Evolutionary conservation across 1,284 basidiomycete genomes (phyloP).

Genomic region (Ustilago loliicola): DNA sequence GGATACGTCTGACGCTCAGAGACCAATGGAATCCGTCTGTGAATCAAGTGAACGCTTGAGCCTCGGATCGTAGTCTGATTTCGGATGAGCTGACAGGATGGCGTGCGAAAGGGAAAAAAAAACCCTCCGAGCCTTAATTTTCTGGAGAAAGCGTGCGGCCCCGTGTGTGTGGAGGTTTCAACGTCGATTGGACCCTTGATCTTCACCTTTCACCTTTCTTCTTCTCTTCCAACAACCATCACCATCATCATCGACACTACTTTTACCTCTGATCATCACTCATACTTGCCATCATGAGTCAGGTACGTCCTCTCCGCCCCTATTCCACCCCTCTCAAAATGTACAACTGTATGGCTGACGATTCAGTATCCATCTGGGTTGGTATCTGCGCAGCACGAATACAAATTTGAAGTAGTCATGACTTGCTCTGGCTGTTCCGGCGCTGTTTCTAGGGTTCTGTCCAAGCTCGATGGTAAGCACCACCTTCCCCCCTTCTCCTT

Average conservation of each 20-base stretch:
- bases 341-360: not conserved
- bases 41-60: not conserved
- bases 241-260: not conserved
- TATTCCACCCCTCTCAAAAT: not conserved
- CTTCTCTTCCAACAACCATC: slow-evolving; percentile 7
- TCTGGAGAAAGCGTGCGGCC: not conserved
- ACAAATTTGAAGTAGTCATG: slow-evolving; percentile 82
- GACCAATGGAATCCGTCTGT: not conserved
- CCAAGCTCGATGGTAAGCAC: slow-evolving; percentile 77
- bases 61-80: too few relatives aligned
- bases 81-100: too few relatives aligned
- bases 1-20: too few relatives aligned
- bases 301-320: slow-evolving; percentile 5
- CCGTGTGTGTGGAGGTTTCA: not conserved
- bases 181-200: slow-evolving; percentile 20
- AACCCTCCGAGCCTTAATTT: slow-evolving; percentile 12
- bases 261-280: not conserved
- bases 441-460: slow-evolving; percentile 80
- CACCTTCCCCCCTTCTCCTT: not conserved
- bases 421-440: slow-evolving; percentile 84
- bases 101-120: slow-evolving; percentile 7
- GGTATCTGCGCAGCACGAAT: slow-evolving; percentile 68
- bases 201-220: not conserved
- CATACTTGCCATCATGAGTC: slow-evolving; percentile 7
- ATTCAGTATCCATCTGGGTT: not conserved